phyloP scores from a whole-genome alignment of 2,329 filamentous ascomycete species.

The Xylariales sp. region DNA sequence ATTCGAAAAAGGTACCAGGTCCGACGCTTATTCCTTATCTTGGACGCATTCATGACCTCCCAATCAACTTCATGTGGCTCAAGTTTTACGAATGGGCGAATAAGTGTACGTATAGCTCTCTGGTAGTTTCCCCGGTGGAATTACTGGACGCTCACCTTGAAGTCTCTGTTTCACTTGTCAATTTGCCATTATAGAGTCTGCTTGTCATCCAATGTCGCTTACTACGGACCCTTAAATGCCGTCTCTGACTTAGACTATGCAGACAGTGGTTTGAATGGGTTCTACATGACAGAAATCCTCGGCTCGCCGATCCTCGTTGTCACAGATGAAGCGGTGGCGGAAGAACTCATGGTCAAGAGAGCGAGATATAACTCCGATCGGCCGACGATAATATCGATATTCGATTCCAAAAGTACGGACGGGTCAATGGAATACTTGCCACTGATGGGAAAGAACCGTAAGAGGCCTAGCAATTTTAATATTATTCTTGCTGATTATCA shows the following conservation, averaged over 20 bases:
- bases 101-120: conserved; percentile 34
- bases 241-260: conserved; percentile 14
- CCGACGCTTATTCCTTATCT: conserved; percentile 51
- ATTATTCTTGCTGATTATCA: conserved; percentile 6
- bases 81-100: conserved; percentile 60
- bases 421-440: conserved; percentile 68
- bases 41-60: conserved; percentile 59
- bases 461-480: conserved; percentile 38
- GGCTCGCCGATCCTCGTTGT: conserved; percentile 56
- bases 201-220: neutral
- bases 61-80: conserved; percentile 63
- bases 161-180: neutral
- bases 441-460: conserved; percentile 66
- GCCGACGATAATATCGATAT: conserved; percentile 59
- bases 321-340: conserved; percentile 63
- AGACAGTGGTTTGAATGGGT: conserved; percentile 48
- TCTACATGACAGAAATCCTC: conserved; percentile 52
- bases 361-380: conserved; percentile 64
- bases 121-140: neutral
- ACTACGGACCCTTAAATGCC: neutral
- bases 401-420: conserved; percentile 65
- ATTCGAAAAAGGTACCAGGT: conserved; percentile 48
- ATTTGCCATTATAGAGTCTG: neutral
- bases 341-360: conserved; percentile 64
- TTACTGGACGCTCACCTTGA: neutral